These are phyloP conservation scores for Alternaria sp. DNA, from an alignment of 2,329 filamentous ascomycete species.

Conservation along the genomic window DNA sequence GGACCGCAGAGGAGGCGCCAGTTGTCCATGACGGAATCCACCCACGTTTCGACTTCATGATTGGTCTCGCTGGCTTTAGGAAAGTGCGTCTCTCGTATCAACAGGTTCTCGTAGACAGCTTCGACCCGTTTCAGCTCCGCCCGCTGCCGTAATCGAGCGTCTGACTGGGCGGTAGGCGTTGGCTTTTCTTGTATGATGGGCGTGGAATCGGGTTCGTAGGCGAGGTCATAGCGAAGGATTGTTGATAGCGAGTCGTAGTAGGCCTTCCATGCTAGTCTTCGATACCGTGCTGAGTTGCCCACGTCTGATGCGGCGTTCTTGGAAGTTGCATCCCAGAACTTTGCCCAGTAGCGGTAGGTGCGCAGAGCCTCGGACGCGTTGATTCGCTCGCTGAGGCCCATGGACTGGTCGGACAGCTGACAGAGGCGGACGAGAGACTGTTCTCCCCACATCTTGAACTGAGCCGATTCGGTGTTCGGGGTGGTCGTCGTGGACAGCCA, in stretches of 20 bases:
- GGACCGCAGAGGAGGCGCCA: slow-evolving; percentile 84
- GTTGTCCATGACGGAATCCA: slow-evolving; percentile 79
- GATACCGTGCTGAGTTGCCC: slow-evolving; percentile 34
- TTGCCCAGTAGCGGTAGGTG: slow-evolving; percentile 68
- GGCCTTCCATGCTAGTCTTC: slow-evolving; percentile 78
- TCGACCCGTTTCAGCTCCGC: slow-evolving; percentile 82
- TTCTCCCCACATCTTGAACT: slow-evolving; percentile 80
- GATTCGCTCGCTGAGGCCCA: slow-evolving; percentile 46
- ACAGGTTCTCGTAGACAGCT: slow-evolving; percentile 75
- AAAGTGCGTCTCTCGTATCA: slow-evolving; percentile 81
- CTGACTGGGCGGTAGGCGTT: slow-evolving; percentile 28
- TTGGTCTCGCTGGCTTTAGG: slow-evolving; percentile 83
- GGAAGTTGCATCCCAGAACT: slow-evolving; percentile 64
- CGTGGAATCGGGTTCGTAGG: slow-evolving; percentile 60
- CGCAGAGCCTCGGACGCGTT: slow-evolving; percentile 49
- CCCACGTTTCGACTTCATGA: slow-evolving; percentile 80
- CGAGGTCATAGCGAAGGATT: slow-evolving; percentile 71
- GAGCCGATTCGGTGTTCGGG: slow-evolving; percentile 55
- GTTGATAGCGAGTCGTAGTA: slow-evolving; percentile 82
- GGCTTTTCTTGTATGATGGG: slow-evolving; percentile 30
- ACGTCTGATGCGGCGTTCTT: slow-evolving; percentile 25
- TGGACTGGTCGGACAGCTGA: slow-evolving; percentile 68
- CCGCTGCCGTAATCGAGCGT: slow-evolving; percentile 60
- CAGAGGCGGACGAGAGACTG: slow-evolving; percentile 77
- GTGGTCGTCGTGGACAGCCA: slow-evolving; percentile 65